A percentile compares a stretch with the other conserved stretches of the same genome.
These are phyloP conservation scores for Tylopilus felleus DNA, from an alignment of 768 basidiomycete genomes.

Conservation along the genomic window DNA sequence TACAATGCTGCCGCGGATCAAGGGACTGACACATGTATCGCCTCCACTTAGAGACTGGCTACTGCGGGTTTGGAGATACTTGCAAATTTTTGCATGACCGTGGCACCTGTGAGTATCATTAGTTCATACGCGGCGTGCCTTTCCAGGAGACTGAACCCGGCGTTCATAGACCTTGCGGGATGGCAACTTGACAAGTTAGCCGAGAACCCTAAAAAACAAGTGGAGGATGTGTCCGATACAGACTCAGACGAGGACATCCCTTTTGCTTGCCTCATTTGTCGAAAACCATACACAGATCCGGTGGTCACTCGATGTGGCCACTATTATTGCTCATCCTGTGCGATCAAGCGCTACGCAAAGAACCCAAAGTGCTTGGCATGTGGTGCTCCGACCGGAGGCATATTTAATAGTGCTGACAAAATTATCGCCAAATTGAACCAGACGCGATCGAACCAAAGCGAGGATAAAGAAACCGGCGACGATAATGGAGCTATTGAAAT, in stretches of 20 bases:
- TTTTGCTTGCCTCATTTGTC: constrained; percentile 97
- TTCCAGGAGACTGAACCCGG: constrained; percentile 9
- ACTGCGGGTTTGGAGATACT: constrained; percentile 97
- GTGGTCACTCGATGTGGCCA: constrained; percentile 96
- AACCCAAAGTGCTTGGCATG: constrained; percentile 96
- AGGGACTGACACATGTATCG: constrained; percentile 6
- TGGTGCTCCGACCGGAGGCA: constrained; percentile 87
- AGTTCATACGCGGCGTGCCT: neutral
- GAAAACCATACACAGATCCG: constrained; percentile 92
- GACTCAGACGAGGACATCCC: constrained; percentile 88
- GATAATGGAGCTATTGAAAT: constrained; percentile 49
- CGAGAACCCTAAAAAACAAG: constrained; percentile 64
- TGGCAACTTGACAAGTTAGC: constrained; percentile 98
- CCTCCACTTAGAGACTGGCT: constrained; percentile 81
- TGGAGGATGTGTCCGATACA: constrained; percentile 54
- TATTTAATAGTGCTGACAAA: constrained; percentile 95
- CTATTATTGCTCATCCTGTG: constrained; percentile 94
- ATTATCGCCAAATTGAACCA: constrained; percentile 84
- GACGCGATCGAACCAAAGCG: constrained; percentile 54
- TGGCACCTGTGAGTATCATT: constrained; percentile 71
- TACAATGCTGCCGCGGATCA: constrained; percentile 11
- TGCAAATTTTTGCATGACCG: constrained; percentile 99
- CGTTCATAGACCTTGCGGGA: constrained; percentile 76
- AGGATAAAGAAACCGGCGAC: constrained; percentile 42
- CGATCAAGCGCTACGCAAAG: constrained; percentile 90